Percentiles rank a stretch among this genome's conserved stretches.
phyloP scores from a whole-genome alignment of 2,329 filamentous ascomycete species.

The Alternaria conjuncta region DNA sequence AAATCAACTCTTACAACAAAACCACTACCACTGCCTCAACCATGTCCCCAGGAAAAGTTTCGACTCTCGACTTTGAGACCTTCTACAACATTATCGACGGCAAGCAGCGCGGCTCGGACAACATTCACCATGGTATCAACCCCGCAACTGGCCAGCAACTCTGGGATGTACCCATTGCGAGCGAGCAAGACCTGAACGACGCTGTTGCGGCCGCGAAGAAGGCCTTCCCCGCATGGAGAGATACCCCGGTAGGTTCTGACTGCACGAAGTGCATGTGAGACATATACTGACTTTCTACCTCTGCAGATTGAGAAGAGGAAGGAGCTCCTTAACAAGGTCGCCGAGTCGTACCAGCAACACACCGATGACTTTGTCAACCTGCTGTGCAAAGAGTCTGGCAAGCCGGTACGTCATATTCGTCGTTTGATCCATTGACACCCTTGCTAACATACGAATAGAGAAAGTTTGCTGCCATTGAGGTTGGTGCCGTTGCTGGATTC shows the following conservation, averaged over 20 bases:
- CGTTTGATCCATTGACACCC: too few species aligned
- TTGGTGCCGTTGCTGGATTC: conserved; percentile 44
- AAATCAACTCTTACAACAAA: not conserved
- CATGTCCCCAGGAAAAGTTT: conserved; percentile 56
- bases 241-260: conserved; percentile 23
- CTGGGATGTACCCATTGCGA: conserved; percentile 59
- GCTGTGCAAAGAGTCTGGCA: conserved; percentile 46
- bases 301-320: conserved; percentile 39
- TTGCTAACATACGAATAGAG: conserved; percentile 35
- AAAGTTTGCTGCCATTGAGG: conserved; percentile 51
- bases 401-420: conserved; percentile 34
- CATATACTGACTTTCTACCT: not conserved
- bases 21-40: conserved; percentile 16
- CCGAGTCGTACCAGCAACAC: conserved; percentile 34
- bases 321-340: conserved; percentile 37
- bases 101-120: conserved; percentile 52
- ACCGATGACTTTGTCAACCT: conserved; percentile 38
- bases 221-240: conserved; percentile 57
- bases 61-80: conserved; percentile 49
- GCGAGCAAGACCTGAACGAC: conserved; percentile 57
- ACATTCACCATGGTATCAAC: conserved; percentile 57
- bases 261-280: not conserved
- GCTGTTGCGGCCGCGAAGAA: conserved; percentile 57
- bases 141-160: conserved; percentile 59
- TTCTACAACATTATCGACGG: conserved; percentile 63